Evolutionary conservation across 2,329 filamentous ascomycete species (phyloP), one percentile per base, ranked within the genome.

Genomic region (Botrytis cinerea): DNA sequence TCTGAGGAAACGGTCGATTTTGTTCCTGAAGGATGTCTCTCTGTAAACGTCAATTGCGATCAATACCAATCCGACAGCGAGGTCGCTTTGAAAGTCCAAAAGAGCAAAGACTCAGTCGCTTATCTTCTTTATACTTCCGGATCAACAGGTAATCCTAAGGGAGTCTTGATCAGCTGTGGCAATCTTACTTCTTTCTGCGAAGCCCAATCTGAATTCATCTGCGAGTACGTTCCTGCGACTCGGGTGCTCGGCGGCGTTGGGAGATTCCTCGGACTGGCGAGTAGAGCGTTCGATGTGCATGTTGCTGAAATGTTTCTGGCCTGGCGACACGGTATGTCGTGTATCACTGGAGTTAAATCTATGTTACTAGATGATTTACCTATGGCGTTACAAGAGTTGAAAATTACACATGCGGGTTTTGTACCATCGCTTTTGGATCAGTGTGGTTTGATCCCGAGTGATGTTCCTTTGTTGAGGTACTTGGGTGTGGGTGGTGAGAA

Each of bases 141-240:
- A 4, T 96, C 93, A 0, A 96, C 93, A 0, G 93, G 93, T 16
- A 86, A 93, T 4, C 92, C 93, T 10, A 97, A 96, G 81, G 93
- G 93, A 25, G 93, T 95, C 6, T 62, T 78, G 6, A 62, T 76
- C 22, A 72, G 60, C n/a, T 32, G 67, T n/a, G 54, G 51, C 14
- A 70, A 70, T 60, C 67, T 70, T 18, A 70, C 67, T 20, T 57
- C 67, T 8, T 70, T 60, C 51, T 70, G 35, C 25, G 67, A 70
- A 57, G 67, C 54, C 12, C 51, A 59, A 59, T 70, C 67, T 12
- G 67, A 70, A 18, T 70, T 40, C 9, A 70, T 60, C 6, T 70
- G 54, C n/a, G 25, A 70, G 35, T 14, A 60, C 2, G 54, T 43
- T 2, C 67, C 67, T n/a, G n/a, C 51, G 9, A 70, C 67, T 59